These are phyloP conservation scores for Ceratobasidium theobromae DNA, from an alignment of 1,284 basidiomycete genomes.

Conservation along the genomic window DNA sequence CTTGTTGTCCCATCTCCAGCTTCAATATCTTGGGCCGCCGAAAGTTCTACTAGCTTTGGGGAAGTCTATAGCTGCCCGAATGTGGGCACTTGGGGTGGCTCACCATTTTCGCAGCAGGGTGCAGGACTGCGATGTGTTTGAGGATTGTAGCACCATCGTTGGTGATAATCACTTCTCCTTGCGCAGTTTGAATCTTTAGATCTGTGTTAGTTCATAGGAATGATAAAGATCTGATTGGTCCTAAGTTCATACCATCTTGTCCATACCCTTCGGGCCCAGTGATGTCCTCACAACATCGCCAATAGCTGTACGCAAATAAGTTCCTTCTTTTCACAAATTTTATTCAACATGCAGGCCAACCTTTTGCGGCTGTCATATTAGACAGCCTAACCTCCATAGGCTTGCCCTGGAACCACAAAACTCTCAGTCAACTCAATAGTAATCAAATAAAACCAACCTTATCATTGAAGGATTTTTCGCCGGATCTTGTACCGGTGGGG, in stretches of 20 bases:
- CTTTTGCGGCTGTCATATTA: constrained; percentile 96
- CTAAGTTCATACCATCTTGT: constrained; percentile 80
- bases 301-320: constrained; percentile 65
- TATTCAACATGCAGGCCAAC: constrained; percentile 47
- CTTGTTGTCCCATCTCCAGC: constrained; percentile 99
- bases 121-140: constrained; percentile 95
- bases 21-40: constrained; percentile 97
- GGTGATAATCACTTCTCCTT: constrained; percentile 96
- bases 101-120: constrained; percentile 98
- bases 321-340: constrained; percentile 22
- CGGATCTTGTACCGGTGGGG: neutral
- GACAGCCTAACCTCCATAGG: constrained; percentile 92
- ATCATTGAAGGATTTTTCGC: constrained; percentile 74
- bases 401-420: constrained; percentile 62
- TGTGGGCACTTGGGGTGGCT: constrained; percentile 32
- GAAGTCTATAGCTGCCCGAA: constrained; percentile 34
- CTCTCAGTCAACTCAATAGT: constrained; percentile 36
- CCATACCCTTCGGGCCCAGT: constrained; percentile 97
- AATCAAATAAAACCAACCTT: constrained; percentile 52
- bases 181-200: constrained; percentile 97
- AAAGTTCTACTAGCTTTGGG: constrained; percentile 88
- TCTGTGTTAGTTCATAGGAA: neutral
- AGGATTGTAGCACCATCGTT: constrained; percentile 99
- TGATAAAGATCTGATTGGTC: neutral
- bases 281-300: constrained; percentile 97